Evolutionary conservation across 75 land plant species (phyloP).

Genomic region (Pinus taeda): DNA sequence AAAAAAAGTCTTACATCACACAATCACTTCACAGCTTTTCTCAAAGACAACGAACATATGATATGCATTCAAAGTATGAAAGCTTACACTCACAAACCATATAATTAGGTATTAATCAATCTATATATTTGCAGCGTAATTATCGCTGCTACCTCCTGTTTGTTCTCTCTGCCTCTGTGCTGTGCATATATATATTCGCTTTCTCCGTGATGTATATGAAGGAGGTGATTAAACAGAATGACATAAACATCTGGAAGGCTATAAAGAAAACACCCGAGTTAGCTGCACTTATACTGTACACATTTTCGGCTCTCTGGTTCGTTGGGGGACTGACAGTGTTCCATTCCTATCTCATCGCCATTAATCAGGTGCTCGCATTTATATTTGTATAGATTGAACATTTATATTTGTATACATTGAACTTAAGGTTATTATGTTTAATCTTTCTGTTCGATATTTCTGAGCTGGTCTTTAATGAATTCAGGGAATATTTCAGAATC

Average conservation of each 20-base stretch:
- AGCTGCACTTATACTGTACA: conserved; percentile 15
- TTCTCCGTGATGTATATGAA: conserved; percentile 13
- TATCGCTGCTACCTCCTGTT: conserved; percentile 20
- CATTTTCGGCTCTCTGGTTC: conserved; percentile 19
- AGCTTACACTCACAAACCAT: too few relatives aligned
- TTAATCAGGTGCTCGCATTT: conserved; percentile 17
- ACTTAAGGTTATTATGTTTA: too few relatives aligned
- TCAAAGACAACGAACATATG: too few relatives aligned
- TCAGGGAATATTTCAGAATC: too few relatives aligned
- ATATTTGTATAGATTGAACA: too few relatives aligned
- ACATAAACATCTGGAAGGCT: neutral
- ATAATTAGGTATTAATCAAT: too few relatives aligned
- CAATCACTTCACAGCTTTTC: too few relatives aligned
- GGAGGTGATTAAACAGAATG: neutral
- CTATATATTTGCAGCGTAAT: conserved; percentile 21
- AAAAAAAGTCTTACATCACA: too few relatives aligned
- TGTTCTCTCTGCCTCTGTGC: conserved; percentile 14
- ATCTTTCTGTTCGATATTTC: too few relatives aligned
- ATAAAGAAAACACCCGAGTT: conserved; percentile 12
- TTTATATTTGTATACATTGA: too few relatives aligned
- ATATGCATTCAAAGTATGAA: too few relatives aligned
- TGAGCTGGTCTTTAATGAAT: too few relatives aligned
- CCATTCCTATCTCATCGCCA: conserved; percentile 19
- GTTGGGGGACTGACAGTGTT: conserved; percentile 27
- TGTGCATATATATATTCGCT: conserved; percentile 20